Base-by-base conservation (phyloP, 768 basidiomycete species). In the Auriscalpium vulgare region DNA sequence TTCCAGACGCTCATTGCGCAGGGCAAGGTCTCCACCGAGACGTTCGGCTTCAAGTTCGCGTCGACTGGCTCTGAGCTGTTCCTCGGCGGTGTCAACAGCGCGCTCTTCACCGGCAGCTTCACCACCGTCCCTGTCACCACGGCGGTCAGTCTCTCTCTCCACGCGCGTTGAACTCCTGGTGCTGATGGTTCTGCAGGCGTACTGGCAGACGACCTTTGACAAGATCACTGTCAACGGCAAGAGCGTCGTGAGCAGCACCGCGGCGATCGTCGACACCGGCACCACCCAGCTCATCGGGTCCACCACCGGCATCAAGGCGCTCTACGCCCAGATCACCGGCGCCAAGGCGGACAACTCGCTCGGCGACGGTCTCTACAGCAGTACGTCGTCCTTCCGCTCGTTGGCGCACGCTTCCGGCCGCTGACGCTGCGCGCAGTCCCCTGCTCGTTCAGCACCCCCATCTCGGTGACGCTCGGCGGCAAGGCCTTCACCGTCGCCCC, bases 41-140 rank as follows among this genome's bases (percentile, higher is more conserved):
- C 35, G 19, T 55, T 55, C 47, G 47, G 46, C 21, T 40, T 84
- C 62, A 76, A 78, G 56, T 69, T 83, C 46, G 62, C 74, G 8
- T 17, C 67, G 13, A 63, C 67, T 10, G 73, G 71, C 29, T 35
- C 54, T 0, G 54, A 59, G 38, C 57, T 59, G n/a, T 56, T 13
- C 29, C 14, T 59, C 14, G 57, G 57, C 43, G 57, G 57, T 2
- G 37, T 44, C 17, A 52, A 59, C 19, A 13, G 29, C 6, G 36
- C 6, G 2, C 55, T 38, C 5, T 17, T 40, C n/a, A 23, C 29
- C 0, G 46, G 36, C 34, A 34, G 47, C 50, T 56, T 59, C 46
- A 56, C 57, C 44, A 56, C 29, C 36, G 19, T 56, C 16, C 5
- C 50, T 4, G 6, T 59, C 11, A 37, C 54, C 10, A 9, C 21